Base-by-base conservation (phyloP, 768 basidiomycete genomes). In the Leccinum sublutescens region DNA sequence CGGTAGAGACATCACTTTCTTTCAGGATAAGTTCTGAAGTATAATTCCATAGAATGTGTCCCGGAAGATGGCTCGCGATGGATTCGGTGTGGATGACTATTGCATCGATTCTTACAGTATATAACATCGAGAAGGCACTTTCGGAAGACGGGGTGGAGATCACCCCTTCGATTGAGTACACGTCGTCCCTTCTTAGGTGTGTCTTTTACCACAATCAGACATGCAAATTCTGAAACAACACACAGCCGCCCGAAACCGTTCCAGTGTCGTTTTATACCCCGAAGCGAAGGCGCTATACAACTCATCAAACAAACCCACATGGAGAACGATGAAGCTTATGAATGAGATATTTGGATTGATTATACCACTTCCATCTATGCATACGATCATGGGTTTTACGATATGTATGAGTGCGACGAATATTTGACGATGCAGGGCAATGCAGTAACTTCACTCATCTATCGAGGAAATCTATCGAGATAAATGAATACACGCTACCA, bases 61-160 rank as follows among this genome's bases (percentile, higher is more conserved):
- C 80, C 4, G 79, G 81, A 10, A 72, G 75, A 31, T 75, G 72
- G 67, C 66, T 82, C 6, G 81, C 79, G 29, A 70, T 75, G 48
- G 77, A 78, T 62, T 74, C 76, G 6, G 54, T 81, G 23, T 81
- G 77, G 77, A 77, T 81, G 25, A 67, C 75, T 7, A 67, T 79
- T 8, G 76, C 78, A 19, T 77, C 75, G 2, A 66, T 79, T 17
- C 64, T 82, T 19, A 57, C 75, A 2, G 73, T 76, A 4, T 81
- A 75, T 64, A 64, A 70, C 23, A 78, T 82, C 25, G 64, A 73
- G 27, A 76, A 73, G 58, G 66, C 76, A n/a, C 56, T 71, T 25
- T 60, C 55, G 10, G 70, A 73, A 17, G 67, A 74, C 12, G 78
- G 79, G 6, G 57, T 60, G 25, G 61, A 66, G 15, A 76, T 79